A percentile compares a stretch with the other conserved stretches of the same genome.
Evolutionary conservation across 345 rosid species (phyloP).

Genomic region (Adansonia digitata): DNA sequence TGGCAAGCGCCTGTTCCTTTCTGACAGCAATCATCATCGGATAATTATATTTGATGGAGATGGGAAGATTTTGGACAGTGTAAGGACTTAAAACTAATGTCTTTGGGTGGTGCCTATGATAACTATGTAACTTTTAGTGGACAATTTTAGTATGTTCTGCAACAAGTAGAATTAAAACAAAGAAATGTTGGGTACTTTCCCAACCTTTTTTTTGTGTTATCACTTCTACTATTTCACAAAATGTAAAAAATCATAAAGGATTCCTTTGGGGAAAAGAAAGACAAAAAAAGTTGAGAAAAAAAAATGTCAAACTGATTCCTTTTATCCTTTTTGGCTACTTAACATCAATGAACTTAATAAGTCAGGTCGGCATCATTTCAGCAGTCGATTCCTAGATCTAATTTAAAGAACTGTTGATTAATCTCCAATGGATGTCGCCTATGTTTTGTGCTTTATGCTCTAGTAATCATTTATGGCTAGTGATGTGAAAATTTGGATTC

Average conservation of each 20-base stretch:
- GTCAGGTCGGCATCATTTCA: not conserved
- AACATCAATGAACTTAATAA: not conserved
- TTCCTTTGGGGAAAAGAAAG: not conserved
- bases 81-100: conserved; percentile 32
- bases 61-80: conserved; percentile 79
- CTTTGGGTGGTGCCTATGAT: not conserved
- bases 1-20: conserved; percentile 62
- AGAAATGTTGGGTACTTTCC: not conserved
- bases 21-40: conserved; percentile 97
- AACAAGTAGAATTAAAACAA: not conserved
- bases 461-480: not conserved
- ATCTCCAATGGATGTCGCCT: not conserved
- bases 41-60: conserved; percentile 46
- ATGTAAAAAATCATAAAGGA: not conserved
- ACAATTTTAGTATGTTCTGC: not conserved
- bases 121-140: not conserved
- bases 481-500: not conserved
- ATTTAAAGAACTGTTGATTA: not conserved
- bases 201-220: not conserved
- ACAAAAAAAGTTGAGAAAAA: not conserved
- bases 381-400: not conserved
- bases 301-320: not conserved
- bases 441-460: not conserved
- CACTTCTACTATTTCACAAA: not conserved
- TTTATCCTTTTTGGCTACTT: not conserved